Evolutionary conservation across 106 monocot genomes (phyloP).

Genomic region (Posidonia australis): DNA sequence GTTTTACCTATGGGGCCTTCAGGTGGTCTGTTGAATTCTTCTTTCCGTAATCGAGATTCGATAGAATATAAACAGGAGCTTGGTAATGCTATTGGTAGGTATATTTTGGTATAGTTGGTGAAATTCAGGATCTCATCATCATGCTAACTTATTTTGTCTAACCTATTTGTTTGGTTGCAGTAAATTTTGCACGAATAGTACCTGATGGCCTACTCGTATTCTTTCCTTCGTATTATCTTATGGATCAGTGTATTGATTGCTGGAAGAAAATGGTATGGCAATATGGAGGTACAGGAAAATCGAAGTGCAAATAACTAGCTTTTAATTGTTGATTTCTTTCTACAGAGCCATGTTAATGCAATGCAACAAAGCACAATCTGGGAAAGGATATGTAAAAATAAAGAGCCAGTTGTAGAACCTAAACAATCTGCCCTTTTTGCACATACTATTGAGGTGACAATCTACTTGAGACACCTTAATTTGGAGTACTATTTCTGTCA

Average conservation of each 20-base stretch:
- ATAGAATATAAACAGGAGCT: slow-evolving; percentile 91
- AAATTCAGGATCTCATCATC: neutral
- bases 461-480: neutral
- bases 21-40: slow-evolving; percentile 77
- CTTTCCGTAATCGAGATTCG: slow-evolving; percentile 67
- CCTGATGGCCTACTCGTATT: slow-evolving; percentile 95
- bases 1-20: slow-evolving; percentile 85
- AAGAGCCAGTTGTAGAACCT: slow-evolving; percentile 94
- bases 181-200: slow-evolving; percentile 89
- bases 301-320: neutral
- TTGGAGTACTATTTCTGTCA: neutral
- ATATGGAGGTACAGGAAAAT: neutral
- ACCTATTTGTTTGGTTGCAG: slow-evolving; percentile 28
- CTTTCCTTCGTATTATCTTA: slow-evolving; percentile 95
- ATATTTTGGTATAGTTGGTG: neutral
- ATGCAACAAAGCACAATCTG: slow-evolving; percentile 63
- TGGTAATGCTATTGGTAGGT: slow-evolving; percentile 85
- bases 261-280: slow-evolving; percentile 82
- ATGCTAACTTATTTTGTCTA: neutral
- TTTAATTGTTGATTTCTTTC: neutral
- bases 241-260: slow-evolving; percentile 86
- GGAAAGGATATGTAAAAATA: slow-evolving; percentile 95
- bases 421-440: slow-evolving; percentile 75
- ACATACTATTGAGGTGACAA: slow-evolving; percentile 66
- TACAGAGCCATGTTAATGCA: slow-evolving; percentile 69